Conservation (phyloP, 352 stramenopile species). For the Phytophthora vignae region DNA sequence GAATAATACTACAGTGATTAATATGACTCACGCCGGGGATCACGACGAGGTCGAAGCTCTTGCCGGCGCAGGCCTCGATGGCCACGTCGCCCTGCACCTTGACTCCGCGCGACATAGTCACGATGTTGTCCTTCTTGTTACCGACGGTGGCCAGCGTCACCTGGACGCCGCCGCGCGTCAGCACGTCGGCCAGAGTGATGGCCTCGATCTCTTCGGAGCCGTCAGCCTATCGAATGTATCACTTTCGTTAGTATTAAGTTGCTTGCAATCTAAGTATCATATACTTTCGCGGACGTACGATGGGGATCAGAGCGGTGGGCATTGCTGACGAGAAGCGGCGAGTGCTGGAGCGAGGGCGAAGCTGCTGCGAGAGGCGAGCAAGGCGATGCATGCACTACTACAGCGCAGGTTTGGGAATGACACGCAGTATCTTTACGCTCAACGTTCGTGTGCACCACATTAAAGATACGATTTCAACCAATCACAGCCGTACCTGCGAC, state of each 20-base stretch:
- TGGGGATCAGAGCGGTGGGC: constrained; percentile 47
- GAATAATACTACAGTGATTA: neutral
- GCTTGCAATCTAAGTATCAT: neutral
- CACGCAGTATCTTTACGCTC: constrained; percentile 15
- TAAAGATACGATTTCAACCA: constrained; percentile 5
- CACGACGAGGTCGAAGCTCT: constrained; percentile 73
- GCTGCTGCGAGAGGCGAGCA: constrained; percentile 1
- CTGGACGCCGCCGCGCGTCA: constrained; percentile 71
- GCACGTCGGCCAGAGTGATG: constrained; percentile 74
- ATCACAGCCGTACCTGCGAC: constrained; percentile 7
- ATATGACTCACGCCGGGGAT: constrained; percentile 57
- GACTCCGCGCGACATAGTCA: constrained; percentile 79
- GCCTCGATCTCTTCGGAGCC: constrained; percentile 87
- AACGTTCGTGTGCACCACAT: neutral
- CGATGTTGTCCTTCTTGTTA: constrained; percentile 63
- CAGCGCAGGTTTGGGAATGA: constrained; percentile 7
- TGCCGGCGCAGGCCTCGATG: constrained; percentile 68
- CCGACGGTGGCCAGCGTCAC: constrained; percentile 77
- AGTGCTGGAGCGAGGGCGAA: constrained; percentile 1
- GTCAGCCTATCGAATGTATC: constrained; percentile 54
- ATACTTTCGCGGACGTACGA: constrained; percentile 22
- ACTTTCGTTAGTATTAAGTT: constrained; percentile 9
- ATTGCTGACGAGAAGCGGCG: constrained; percentile 29
- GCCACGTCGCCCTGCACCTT: constrained; percentile 72
- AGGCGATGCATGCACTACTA: constrained; percentile 22